Percentiles rank a stretch among this genome's conserved stretches.
Conservation (phyloP, 2,329 filamentous ascomycete species). For the Coniella lustricola region DNA sequence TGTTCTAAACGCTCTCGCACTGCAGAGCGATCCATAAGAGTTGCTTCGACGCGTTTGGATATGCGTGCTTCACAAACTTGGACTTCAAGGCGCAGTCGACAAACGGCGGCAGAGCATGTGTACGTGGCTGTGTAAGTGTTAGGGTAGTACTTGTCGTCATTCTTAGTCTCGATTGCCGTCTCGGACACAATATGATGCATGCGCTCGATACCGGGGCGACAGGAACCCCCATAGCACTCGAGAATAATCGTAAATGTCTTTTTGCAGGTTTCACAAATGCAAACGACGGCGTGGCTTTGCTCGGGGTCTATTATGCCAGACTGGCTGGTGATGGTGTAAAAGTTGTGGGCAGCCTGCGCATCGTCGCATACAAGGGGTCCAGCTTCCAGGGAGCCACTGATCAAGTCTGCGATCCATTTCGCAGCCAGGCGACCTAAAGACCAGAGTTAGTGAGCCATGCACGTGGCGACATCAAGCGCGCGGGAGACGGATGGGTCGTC, state of each 20-base stretch:
- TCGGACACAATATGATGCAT: slow-evolving; percentile 12
- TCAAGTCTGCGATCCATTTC: slow-evolving; percentile 13
- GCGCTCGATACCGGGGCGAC: slow-evolving; percentile 10
- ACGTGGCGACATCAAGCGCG: background rate
- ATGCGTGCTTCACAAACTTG: slow-evolving; percentile 46
- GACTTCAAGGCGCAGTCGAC: slow-evolving; percentile 36
- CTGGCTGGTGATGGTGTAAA: slow-evolving; percentile 8
- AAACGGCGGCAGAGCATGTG: slow-evolving; percentile 34
- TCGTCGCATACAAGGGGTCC: background rate
- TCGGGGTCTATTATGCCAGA: background rate
- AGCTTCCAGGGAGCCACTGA: slow-evolving; percentile 1
- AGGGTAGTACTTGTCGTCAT: slow-evolving; percentile 31
- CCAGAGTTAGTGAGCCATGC: background rate
- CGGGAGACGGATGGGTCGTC: background rate
- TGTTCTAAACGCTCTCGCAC: slow-evolving; percentile 32
- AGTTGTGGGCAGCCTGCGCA: background rate
- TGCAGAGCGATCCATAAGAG: slow-evolving; percentile 38
- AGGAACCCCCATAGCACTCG: background rate
- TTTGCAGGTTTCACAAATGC: slow-evolving; percentile 15
- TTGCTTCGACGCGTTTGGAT: slow-evolving; percentile 31
- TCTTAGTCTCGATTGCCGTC: background rate
- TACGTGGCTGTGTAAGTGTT: slow-evolving; percentile 31
- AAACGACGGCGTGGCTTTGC: slow-evolving; percentile 2
- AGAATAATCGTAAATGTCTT: slow-evolving; percentile 7
- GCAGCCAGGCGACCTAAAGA: slow-evolving; percentile 10